Evolutionary conservation across 1,139 yeast species (phyloP).

Genomic region (Lodderomyces margitis): DNA sequence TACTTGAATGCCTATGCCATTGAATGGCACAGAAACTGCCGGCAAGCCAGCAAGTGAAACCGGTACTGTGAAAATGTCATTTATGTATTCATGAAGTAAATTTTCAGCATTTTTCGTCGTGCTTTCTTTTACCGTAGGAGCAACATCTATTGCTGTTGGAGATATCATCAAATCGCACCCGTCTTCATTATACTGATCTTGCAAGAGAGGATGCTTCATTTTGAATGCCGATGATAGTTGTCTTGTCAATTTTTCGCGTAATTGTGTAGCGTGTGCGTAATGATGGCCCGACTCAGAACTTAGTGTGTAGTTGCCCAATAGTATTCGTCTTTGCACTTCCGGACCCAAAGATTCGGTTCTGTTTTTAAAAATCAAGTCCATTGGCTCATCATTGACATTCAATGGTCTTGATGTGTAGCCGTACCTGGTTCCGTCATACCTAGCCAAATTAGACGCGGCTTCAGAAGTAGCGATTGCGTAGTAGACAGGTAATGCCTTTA

Average conservation of each 20-base stretch:
- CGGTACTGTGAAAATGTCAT: slow-evolving; percentile 87
- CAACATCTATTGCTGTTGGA: slow-evolving; percentile 67
- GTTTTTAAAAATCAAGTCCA: slow-evolving; percentile 49
- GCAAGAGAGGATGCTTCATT: slow-evolving; percentile 44
- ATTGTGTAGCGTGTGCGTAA: slow-evolving; percentile 69
- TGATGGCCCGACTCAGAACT: slow-evolving; percentile 79
- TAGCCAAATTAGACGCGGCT: slow-evolving; percentile 85
- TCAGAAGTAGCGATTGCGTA: slow-evolving; percentile 90
- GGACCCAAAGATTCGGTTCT: slow-evolving; percentile 67
- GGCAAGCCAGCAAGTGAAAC: slow-evolving; percentile 93
- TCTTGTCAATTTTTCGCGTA: slow-evolving; percentile 56
- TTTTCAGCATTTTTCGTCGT: slow-evolving; percentile 29
- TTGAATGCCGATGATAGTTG: slow-evolving; percentile 69
- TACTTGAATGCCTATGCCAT: slow-evolving; percentile 62
- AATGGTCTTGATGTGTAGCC: slow-evolving; percentile 45
- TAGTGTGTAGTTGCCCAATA: slow-evolving; percentile 82
- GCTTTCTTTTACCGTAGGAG: slow-evolving; percentile 53
- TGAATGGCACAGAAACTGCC: slow-evolving; percentile 66
- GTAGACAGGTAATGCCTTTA: slow-evolving; percentile 73
- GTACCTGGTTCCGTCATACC: slow-evolving; percentile 88
- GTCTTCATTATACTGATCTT: slow-evolving; percentile 12
- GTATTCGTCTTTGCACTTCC: slow-evolving; percentile 80
- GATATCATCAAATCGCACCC: slow-evolving; percentile 71
- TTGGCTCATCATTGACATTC: slow-evolving; percentile 22
- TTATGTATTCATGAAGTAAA: slow-evolving; percentile 64